Conservation (phyloP, 768 basidiomycete species). For the Baorangia bicolor region DNA sequence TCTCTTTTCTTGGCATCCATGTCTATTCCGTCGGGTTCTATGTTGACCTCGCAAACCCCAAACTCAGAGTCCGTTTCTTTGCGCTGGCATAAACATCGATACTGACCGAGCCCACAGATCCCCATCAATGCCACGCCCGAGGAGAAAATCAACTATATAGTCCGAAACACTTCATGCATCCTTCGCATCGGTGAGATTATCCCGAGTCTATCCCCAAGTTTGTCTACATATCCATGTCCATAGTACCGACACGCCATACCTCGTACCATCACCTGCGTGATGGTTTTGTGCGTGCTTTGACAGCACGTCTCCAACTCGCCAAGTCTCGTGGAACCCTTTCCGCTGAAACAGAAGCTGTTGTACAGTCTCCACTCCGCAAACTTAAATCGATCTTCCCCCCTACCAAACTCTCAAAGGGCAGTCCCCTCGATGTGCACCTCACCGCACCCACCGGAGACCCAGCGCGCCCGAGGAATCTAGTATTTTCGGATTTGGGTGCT, state of each 20-base stretch:
- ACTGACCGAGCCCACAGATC: slow-evolving; percentile 41
- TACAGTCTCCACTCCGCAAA: slow-evolving; percentile 64
- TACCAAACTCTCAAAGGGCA: slow-evolving; percentile 62
- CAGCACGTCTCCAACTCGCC: slow-evolving; percentile 53
- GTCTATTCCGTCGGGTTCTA: slow-evolving; percentile 93
- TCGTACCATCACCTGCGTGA: slow-evolving; percentile 80
- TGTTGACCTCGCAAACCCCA: slow-evolving; percentile 70
- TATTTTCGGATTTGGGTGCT: slow-evolving; percentile 71
- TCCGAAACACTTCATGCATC: slow-evolving; percentile 66
- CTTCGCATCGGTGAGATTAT: slow-evolving; percentile 65
- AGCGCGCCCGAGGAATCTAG: slow-evolving; percentile 49
- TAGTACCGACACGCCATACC: slow-evolving; percentile 80
- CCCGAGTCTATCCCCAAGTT: not conserved
- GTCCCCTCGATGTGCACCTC: slow-evolving; percentile 67
- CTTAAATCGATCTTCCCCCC: slow-evolving; percentile 78
- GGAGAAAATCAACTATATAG: slow-evolving; percentile 68
- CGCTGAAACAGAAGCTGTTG: slow-evolving; percentile 54
- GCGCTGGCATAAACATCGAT: not conserved
- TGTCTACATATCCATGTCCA: not conserved
- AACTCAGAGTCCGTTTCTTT: slow-evolving; percentile 47
- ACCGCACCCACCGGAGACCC: slow-evolving; percentile 49
- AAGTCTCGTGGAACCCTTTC: slow-evolving; percentile 53
- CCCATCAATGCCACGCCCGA: slow-evolving; percentile 55
- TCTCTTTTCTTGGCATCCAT: slow-evolving; percentile 84
- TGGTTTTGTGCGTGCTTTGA: slow-evolving; percentile 76